Conservation (phyloP, 345 rosid species). For the Eucalyptus cloeziana region DNA sequence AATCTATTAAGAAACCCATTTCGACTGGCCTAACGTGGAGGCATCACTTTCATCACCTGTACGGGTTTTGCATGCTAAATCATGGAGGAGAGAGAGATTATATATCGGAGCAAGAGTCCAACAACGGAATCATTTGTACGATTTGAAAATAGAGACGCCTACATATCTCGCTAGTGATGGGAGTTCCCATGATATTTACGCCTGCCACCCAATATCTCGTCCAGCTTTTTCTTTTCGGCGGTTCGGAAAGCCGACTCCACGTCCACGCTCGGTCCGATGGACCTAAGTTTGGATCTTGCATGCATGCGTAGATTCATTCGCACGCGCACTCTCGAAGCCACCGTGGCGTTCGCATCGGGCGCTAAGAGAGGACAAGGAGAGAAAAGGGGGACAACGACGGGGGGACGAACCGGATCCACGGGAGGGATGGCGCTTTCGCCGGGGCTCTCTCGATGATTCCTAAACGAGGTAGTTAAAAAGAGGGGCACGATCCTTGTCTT, state of each 20-base stretch:
- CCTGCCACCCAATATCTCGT: not conserved
- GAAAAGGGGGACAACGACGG: not conserved
- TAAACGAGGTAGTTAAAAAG: not conserved
- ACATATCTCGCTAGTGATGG: not conserved
- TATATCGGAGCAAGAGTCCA: not conserved
- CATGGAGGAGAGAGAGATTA: not conserved
- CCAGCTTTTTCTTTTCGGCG: not conserved
- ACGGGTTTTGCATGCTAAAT: not conserved
- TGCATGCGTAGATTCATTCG: not conserved
- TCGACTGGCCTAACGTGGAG: rapidly evolving
- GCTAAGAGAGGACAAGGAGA: not conserved
- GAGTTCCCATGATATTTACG: not conserved
- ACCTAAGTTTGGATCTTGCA: not conserved
- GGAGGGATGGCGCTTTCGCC: not conserved
- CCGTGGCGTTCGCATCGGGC: not conserved
- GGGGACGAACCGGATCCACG: not conserved
- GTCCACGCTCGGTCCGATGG: not conserved
- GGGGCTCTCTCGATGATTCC: not conserved
- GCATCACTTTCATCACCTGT: not conserved
- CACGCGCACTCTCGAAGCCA: not conserved
- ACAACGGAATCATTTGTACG: not conserved
- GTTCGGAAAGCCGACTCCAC: not conserved
- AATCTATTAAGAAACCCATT: not conserved
- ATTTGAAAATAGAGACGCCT: not conserved
- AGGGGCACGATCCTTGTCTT: not conserved